A percentile compares a stretch with the other conserved stretches of the same genome.
Conservation (phyloP, 768 basidiomycete species). For the Lactarius indigo region DNA sequence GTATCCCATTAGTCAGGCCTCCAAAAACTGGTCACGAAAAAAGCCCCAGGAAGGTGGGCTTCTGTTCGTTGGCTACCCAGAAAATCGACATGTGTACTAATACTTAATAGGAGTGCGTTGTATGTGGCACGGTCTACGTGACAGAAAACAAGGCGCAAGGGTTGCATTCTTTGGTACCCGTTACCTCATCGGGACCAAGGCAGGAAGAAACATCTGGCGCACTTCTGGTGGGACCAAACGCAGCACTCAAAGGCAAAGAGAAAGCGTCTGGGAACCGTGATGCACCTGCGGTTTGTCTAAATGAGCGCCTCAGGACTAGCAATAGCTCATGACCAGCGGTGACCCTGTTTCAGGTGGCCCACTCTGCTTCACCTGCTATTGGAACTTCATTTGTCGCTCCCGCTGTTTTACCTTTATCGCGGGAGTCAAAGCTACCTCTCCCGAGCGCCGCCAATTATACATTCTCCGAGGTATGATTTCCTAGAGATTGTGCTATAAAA, state of each 20-base stretch:
- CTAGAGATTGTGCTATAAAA: not conserved
- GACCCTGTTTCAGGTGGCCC: not conserved
- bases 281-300: slow-evolving; percentile 4
- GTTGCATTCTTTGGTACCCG: slow-evolving; percentile 7
- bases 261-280: not conserved
- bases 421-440: slow-evolving; percentile 3
- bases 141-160: slow-evolving; percentile 17
- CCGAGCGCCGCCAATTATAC: not conserved
- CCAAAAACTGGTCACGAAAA: slow-evolving; percentile 59
- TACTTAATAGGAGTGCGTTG: slow-evolving; percentile 24
- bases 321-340: not conserved
- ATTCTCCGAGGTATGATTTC: slow-evolving; percentile 7
- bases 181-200: not conserved
- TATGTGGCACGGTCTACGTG: slow-evolving; percentile 24
- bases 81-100: not conserved
- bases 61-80: slow-evolving; percentile 4
- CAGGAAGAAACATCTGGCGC: not conserved
- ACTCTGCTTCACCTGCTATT: slow-evolving; percentile 1
- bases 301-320: not conserved
- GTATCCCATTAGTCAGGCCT: slow-evolving; percentile 79
- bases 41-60: slow-evolving; percentile 61
- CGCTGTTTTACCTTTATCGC: not conserved
- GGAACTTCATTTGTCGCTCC: not conserved
- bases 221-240: not conserved
- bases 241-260: slow-evolving; percentile 11